Evolutionary conservation across 306 rosid species (phyloP).

Genomic region (Nissolia schottii): DNA sequence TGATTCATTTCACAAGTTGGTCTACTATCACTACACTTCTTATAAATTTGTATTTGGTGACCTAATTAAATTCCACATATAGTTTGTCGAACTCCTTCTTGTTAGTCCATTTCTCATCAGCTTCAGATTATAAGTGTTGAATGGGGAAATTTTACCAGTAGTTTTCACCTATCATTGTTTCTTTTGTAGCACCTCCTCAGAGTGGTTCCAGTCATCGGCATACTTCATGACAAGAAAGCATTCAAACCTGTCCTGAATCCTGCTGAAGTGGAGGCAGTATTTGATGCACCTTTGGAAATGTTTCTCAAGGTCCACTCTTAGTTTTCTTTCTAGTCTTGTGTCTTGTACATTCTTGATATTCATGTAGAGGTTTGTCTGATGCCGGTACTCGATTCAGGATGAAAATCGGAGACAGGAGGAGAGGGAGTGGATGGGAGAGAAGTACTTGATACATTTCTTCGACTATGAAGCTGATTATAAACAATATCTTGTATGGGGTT

Average conservation of each 20-base stretch:
- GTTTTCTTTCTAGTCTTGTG: neutral
- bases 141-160: neutral
- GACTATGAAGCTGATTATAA: conserved; percentile 54
- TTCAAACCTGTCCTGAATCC: conserved; percentile 74
- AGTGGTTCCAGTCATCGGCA: conserved; percentile 89
- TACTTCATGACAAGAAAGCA: conserved; percentile 67
- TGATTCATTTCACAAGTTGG: conserved; percentile 4
- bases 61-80: neutral
- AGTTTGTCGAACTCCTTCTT: neutral
- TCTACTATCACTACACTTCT: neutral
- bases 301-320: conserved; percentile 66
- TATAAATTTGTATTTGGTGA: conserved; percentile 2
- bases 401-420: conserved; percentile 72
- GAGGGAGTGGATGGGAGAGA: conserved; percentile 91
- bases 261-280: conserved; percentile 79
- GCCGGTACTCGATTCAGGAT: conserved; percentile 53
- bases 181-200: conserved; percentile 71
- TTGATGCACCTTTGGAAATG: conserved; percentile 94
- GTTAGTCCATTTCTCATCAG: conserved; percentile 12
- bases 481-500: conserved; percentile 81
- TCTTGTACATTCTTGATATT: neutral
- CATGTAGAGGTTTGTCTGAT: neutral
- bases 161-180: conserved; percentile 15
- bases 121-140: neutral
- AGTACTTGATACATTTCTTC: conserved; percentile 72